Conservation (phyloP, 2,329 filamentous ascomycete species). For the Pseudofabraea citricarpa region DNA sequence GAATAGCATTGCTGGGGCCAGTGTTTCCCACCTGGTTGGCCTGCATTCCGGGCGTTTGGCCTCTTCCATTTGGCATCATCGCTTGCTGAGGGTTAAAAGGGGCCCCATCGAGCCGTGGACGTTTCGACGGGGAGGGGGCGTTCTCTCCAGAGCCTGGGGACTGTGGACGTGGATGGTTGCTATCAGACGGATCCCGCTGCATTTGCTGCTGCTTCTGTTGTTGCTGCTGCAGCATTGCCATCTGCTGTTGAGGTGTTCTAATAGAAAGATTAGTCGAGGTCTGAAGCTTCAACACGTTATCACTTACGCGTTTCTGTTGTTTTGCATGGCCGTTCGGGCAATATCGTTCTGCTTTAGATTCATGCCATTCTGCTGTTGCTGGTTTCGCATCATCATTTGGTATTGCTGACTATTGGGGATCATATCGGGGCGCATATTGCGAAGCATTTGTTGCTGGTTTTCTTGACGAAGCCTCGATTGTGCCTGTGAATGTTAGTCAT, state of each 20-base stretch:
- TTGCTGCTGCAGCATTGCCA: constrained; percentile 66
- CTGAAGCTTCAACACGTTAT: too few relatives aligned
- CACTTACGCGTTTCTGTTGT: constrained; percentile 67
- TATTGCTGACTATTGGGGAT: constrained; percentile 49
- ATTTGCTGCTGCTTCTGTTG: constrained; percentile 75
- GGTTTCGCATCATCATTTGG: constrained; percentile 66
- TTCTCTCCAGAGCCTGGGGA: constrained; percentile 83
- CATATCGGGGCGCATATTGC: constrained; percentile 62
- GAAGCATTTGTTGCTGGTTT: constrained; percentile 71
- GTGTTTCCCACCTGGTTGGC: constrained; percentile 60
- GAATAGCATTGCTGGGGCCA: constrained; percentile 39
- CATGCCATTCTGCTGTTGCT: constrained; percentile 50
- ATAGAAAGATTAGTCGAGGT: background rate
- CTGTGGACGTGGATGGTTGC: constrained; percentile 66
- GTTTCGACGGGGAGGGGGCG: constrained; percentile 87
- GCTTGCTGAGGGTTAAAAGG: constrained; percentile 63
- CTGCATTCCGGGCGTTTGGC: constrained; percentile 63
- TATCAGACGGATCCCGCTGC: constrained; percentile 83
- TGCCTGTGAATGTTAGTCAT: constrained; percentile 39
- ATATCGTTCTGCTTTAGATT: constrained; percentile 57
- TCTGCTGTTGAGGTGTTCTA: constrained; percentile 57
- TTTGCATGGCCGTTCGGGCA: constrained; percentile 72
- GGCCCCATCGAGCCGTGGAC: constrained; percentile 72
- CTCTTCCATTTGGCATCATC: constrained; percentile 70
- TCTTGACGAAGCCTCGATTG: constrained; percentile 70